Evolutionary conservation across 2,329 filamentous ascomycete genomes (phyloP), one percentile per base, ranked within the genome.

Genomic region (Diaporthe vaccinii): DNA sequence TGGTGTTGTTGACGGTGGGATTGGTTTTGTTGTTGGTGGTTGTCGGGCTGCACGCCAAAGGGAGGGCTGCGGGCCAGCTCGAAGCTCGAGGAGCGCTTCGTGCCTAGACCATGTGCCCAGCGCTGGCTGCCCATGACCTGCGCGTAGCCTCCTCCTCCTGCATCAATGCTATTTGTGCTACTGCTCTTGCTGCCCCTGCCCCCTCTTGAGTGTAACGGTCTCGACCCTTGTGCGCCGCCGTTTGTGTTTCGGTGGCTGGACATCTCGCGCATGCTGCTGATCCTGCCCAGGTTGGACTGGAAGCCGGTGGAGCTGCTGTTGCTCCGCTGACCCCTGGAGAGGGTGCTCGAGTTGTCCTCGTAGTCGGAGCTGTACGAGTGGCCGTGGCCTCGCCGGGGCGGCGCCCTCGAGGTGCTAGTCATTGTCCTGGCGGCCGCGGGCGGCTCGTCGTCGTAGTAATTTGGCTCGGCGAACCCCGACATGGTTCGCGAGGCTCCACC

Each of bases 161-260:
- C 87, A 79, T 94, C 92, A 79, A 93, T 87, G 84, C 92, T 94
- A 78, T 89, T 91, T 62, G 89, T 89, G 80, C 88, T 90, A 83
- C 92, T 95, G 80, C 94, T 96, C 84, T 93, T 95, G 84, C 92
- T 95, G 61, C 90, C 90, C 82, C 92, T 93, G 74, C 89, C 87
- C 49, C 89, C 89, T 62, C 90, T 85, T 46, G 89, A 88, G 80
- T 91, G 89, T 78, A 89, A 80, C 62, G 83, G 83, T 73, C 87
- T 85, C 67, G 74, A 62, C n/a, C 62, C 75, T 20, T 86, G 83
- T 28, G 86, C 83, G 41, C 61, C 71, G 67, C 70, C 71, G 67
- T 85, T 83, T 44, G 51, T 65, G 58, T 67, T 73, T 34, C 71
- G 34, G 39, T 85, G 83, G 75, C 83, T 83, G 34, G 83, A 82